A percentile compares a stretch with the other conserved stretches of the same genome.
Conservation (phyloP, 1,139 yeast genomes). For the Lipomyces yarrowii region DNA sequence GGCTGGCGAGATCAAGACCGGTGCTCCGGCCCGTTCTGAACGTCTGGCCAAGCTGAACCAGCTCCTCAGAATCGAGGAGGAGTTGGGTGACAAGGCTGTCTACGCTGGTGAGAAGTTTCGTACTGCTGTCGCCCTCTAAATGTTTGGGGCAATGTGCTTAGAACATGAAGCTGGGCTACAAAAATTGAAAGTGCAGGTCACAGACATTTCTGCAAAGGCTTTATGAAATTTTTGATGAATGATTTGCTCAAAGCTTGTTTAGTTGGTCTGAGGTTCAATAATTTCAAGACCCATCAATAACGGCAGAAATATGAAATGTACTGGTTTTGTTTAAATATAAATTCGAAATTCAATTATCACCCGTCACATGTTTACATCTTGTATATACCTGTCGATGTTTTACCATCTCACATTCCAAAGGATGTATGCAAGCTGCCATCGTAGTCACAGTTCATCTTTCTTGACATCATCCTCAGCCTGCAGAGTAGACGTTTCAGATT, state of each 20-base stretch:
- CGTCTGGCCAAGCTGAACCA: conserved; percentile 95
- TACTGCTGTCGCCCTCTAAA: conserved; percentile 35
- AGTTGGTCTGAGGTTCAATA: not conserved
- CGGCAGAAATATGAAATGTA: not conserved
- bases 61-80: conserved; percentile 96
- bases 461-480: not conserved
- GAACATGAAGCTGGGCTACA: not conserved
- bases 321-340: not conserved
- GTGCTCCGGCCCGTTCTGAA: conserved; percentile 99
- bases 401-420: not conserved
- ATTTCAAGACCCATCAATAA: not conserved
- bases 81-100: conserved; percentile 91
- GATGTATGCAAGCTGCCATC: not conserved
- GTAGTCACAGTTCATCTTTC: conserved; percentile 9
- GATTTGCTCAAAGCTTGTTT: not conserved
- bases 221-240: not conserved
- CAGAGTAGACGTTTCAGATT: not conserved
- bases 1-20: conserved; percentile 97
- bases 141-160: not conserved
- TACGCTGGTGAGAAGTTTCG: conserved; percentile 93
- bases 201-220: not conserved
- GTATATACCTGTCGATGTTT: no score
- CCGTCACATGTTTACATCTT: not conserved
- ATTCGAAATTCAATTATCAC: not conserved
- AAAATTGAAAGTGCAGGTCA: conserved; percentile 4